A percentile compares a stretch with the other conserved stretches of the same genome.
Conservation (phyloP, 78 protist species). For the Bodo saltans region DNA sequence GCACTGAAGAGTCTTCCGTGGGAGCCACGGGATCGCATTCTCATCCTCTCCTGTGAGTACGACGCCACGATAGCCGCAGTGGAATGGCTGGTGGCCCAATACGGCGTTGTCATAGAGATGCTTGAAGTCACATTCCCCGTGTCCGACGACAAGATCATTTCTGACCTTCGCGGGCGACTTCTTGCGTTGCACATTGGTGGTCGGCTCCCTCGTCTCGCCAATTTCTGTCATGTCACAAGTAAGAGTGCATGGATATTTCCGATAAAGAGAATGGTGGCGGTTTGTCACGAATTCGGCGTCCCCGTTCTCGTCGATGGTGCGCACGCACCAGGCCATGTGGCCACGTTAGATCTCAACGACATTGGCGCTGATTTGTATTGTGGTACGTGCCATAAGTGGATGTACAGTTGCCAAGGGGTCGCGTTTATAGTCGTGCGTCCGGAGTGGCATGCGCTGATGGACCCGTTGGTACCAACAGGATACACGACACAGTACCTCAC, state of each 20-base stretch:
- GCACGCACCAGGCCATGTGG: conserved; percentile 34
- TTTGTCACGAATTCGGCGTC: conserved; percentile 12
- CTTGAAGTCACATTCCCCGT: not conserved
- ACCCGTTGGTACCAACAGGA: too few species aligned
- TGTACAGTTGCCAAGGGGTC: conserved; percentile 21
- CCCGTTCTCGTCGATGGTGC: conserved; percentile 33
- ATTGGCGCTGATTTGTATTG: conserved; percentile 20
- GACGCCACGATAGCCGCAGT: conserved; percentile 14
- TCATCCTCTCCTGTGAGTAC: conserved; percentile 8
- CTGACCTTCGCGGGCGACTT: not conserved
- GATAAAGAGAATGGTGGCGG: not conserved
- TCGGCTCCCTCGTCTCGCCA: conserved; percentile 28
- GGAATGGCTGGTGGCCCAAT: conserved; percentile 5
- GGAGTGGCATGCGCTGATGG: not conserved
- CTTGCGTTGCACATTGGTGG: not conserved
- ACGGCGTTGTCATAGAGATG: conserved; percentile 19
- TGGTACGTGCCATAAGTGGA: conserved; percentile 35
- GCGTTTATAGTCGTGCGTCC: conserved; percentile 26
- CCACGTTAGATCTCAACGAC: conserved; percentile 4
- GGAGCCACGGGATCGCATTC: conserved; percentile 28
- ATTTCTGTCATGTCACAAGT: conserved; percentile 41
- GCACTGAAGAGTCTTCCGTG: conserved; percentile 22
- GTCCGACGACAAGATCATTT: conserved; percentile 19
- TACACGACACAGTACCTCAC: too few species aligned
- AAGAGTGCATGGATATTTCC: conserved; percentile 34